Evolutionary conservation across 164 flowering plant species (phyloP).

Genomic region (Echeveria elegans): DNA sequence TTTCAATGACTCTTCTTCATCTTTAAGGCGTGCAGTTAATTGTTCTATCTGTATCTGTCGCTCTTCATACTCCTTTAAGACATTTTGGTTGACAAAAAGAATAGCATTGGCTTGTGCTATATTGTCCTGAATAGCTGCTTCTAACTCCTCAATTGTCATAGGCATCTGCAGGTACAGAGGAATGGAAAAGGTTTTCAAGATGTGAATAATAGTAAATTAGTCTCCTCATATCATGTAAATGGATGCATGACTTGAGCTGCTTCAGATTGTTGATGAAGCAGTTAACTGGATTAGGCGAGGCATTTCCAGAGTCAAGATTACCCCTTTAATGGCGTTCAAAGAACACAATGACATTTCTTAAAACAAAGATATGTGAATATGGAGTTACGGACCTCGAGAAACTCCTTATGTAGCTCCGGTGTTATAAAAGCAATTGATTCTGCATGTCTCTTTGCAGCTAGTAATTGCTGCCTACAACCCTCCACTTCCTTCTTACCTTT

Average conservation of each 20-base stretch:
- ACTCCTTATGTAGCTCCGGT: constrained; percentile 57
- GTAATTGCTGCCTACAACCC: too few species aligned
- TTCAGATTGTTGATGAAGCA: neutral
- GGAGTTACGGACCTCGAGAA: constrained; percentile 65
- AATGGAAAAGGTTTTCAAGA: neutral
- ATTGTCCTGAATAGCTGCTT: constrained; percentile 76
- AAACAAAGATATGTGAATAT: neutral
- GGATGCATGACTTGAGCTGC: neutral
- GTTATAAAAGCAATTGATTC: constrained; percentile 73
- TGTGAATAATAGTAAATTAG: too few species aligned
- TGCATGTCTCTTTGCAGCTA: too few species aligned
- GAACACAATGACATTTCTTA: neutral
- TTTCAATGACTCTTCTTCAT: neutral
- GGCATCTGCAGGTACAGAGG: constrained; percentile 59
- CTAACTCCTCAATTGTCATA: constrained; percentile 77
- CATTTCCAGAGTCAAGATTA: too few species aligned
- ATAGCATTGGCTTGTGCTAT: constrained; percentile 79
- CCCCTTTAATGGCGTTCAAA: too few species aligned
- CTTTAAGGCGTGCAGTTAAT: neutral
- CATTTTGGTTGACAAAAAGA: constrained; percentile 64
- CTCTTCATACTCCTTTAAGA: constrained; percentile 74
- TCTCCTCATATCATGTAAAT: too few species aligned
- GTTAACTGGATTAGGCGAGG: neutral
- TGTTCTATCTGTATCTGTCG: constrained; percentile 47
- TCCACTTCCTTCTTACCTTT: too few species aligned